Conservation (phyloP, 208 protist species). For the Trypanosoma cruzi region DNA sequence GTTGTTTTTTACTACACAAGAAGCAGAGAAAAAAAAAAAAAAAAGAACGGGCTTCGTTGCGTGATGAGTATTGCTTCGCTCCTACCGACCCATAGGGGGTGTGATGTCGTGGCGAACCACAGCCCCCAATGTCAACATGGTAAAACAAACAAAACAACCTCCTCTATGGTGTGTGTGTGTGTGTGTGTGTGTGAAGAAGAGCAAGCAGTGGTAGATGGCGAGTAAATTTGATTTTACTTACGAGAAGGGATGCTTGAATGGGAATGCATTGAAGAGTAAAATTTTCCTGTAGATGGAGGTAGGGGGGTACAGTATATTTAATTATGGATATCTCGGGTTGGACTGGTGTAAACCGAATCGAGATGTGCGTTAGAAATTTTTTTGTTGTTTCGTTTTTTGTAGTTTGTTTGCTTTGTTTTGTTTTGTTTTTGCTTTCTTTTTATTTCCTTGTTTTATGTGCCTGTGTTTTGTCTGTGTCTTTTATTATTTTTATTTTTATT, state of each 20-base stretch:
- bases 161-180: too few relatives aligned
- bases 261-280: not conserved
- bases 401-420: conserved; percentile 4
- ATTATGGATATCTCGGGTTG: not conserved
- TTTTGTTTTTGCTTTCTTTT: not conserved
- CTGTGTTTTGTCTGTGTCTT: not conserved
- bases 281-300: not conserved
- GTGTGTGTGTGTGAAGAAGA: too few relatives aligned
- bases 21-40: too few relatives aligned
- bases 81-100: too few relatives aligned
- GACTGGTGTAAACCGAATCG: not conserved
- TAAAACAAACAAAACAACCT: too few relatives aligned
- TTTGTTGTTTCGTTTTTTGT: conserved; percentile 17
- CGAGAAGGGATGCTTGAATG: not conserved
- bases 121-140: not conserved
- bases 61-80: too few relatives aligned
- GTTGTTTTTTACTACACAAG: not conserved
- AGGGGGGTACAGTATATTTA: not conserved
- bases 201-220: not conserved
- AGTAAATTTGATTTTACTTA: not conserved
- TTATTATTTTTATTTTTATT: not conserved
- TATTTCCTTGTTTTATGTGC: conserved; percentile 4
- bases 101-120: too few relatives aligned
- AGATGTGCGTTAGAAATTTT: not conserved
- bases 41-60: too few relatives aligned